Base-by-base conservation (phyloP, 169 alveolate genomes). In the Plasmodium reichenowi region DNA sequence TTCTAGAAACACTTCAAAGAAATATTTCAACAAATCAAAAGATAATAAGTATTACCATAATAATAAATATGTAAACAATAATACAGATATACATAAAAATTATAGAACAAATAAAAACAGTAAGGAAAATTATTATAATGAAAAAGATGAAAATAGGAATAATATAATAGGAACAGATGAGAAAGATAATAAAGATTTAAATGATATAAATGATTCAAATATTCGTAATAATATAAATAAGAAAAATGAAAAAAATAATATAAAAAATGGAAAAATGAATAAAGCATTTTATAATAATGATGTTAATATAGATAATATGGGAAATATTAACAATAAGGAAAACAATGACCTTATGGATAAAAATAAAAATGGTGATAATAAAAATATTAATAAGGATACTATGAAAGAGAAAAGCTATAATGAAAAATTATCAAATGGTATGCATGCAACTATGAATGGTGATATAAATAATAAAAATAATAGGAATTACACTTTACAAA, bases 371-470 rank as follows among this genome's bases (percentile, higher is more conserved):
- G 62, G 8, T n/a, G 22, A 52, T 52, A 52, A 52, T 52, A 15
- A 52, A 52, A 12, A 52, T 52, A n/a, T 52, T 52, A 12, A n/a
- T 5, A 52, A 22, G n/a, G 43, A 62, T 62, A 8, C 10, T 15
- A n/a, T 8, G 43, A 63, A 63, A 15, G 43, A 66, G 17, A 17
- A 17, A 47, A 50, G 50, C 2, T 45, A 70, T 17, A 48, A 29
- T 12, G 78, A 76, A 48, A 76, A 48, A 56, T 38, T 38, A 38
- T 38, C 47, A 38, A 38, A 38, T 38, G 47, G 47, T 38, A 38
- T 38, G 47, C 9, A 5, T 38, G 10, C 47, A 38, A 38, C 10
- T 9, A 38, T 38, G 47, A 38, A 38, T 38, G 47, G 47, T 38
- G 47, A 38, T 38, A 38, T 38, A 38, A 38, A 38, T 38, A 58